Evolutionary conservation across 2,329 filamentous ascomycete species (phyloP).

Genomic region (Beauveria australis): DNA sequence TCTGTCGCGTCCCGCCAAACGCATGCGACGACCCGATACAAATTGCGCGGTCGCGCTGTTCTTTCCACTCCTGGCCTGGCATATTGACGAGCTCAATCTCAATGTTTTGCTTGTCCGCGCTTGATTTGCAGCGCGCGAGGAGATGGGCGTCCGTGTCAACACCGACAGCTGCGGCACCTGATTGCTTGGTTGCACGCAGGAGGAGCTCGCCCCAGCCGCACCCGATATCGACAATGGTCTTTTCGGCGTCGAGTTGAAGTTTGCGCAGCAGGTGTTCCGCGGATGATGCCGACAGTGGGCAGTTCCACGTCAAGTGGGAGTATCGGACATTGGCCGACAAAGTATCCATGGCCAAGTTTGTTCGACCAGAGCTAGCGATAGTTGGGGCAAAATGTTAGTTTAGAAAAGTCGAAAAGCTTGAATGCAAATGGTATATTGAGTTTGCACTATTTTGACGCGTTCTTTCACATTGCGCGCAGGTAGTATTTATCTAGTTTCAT

Average conservation of each 20-base stretch:
- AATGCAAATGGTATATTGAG: too few species aligned
- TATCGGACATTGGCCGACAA: background rate
- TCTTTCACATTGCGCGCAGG: too few species aligned
- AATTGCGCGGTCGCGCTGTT: conserved; percentile 8
- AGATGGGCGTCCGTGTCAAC: conserved; percentile 11
- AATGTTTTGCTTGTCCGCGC: background rate
- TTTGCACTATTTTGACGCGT: too few species aligned
- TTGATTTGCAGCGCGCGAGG: conserved; percentile 2
- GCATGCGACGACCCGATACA: conserved; percentile 15
- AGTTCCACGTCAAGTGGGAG: conserved; percentile 4
- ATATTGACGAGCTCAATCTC: background rate
- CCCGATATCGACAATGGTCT: conserved; percentile 12
- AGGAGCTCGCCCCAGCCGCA: conserved; percentile 16
- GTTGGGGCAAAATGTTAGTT: background rate
- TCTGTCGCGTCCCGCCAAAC: conserved; percentile 11
- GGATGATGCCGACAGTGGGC: background rate
- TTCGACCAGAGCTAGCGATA: background rate
- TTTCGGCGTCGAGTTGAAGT: background rate
- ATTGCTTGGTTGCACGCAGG: conserved; percentile 1
- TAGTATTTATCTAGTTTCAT: too few species aligned
- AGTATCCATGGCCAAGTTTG: background rate
- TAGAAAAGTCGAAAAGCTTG: too few species aligned
- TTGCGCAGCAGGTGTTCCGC: background rate
- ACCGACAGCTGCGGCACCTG: background rate
- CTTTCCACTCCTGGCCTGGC: background rate